Conservation (phyloP, 106 monocot species). For the Platanthera guangdongensis region DNA sequence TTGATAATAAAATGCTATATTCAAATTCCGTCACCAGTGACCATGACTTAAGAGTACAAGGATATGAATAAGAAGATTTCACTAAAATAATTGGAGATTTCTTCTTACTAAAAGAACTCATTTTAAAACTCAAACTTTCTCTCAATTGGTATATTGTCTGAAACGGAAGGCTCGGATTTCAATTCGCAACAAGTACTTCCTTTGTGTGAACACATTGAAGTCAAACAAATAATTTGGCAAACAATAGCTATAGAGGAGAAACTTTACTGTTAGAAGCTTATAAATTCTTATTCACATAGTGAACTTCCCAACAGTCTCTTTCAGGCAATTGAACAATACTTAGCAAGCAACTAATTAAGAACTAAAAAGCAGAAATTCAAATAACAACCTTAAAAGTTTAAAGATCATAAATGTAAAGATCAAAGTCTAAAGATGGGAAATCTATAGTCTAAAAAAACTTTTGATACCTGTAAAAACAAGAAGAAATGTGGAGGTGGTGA, state of each 20-base stretch:
- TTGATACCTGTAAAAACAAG: too few species aligned
- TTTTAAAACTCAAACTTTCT: not conserved
- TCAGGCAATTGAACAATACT: too few species aligned
- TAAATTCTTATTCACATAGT: not conserved
- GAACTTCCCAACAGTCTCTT: too few species aligned
- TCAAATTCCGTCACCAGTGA: not conserved
- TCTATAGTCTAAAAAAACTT: too few species aligned
- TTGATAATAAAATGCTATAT: not conserved
- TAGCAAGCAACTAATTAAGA: too few species aligned
- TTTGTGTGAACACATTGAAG: too few species aligned
- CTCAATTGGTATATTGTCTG: not conserved
- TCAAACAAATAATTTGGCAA: not conserved
- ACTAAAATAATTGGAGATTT: not conserved
- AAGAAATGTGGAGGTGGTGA: too few species aligned
- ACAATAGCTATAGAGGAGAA: not conserved
- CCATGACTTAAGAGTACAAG: not conserved
- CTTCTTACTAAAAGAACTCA: not conserved
- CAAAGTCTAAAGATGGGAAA: too few species aligned
- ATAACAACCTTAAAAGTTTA: too few species aligned
- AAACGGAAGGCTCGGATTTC: not conserved
- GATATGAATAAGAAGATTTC: not conserved
- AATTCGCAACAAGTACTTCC: too few species aligned
- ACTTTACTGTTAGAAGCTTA: not conserved
- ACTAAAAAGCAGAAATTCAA: too few species aligned
- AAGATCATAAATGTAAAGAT: too few species aligned